Percentiles rank a stretch among this genome's conserved stretches.
Evolutionary conservation across 768 basidiomycete species (phyloP).

Genomic region (Leccinum uliginosum): DNA sequence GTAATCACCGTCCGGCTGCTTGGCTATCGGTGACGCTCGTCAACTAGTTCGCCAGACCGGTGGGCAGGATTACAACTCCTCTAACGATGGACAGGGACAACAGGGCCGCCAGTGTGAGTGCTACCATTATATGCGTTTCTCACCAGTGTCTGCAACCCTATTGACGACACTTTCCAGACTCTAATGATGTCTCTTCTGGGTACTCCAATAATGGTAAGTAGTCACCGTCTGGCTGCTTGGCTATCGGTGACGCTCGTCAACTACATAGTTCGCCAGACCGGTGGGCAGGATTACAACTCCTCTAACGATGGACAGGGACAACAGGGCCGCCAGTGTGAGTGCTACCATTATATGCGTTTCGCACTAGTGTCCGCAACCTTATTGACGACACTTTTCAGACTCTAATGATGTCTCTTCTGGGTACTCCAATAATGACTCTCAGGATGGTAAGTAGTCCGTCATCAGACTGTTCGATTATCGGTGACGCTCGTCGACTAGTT

Average conservation of each 20-base stretch:
- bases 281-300: constrained; percentile 37
- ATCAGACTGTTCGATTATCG: constrained; percentile 6
- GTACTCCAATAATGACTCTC: too few species aligned
- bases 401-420: neutral
- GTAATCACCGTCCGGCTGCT: neutral
- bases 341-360: neutral
- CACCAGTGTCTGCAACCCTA: neutral
- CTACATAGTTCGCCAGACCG: constrained; percentile 53
- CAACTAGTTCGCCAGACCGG: constrained; percentile 52
- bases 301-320: too few species aligned
- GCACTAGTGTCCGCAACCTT: constrained; percentile 3
- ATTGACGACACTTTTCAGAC: neutral
- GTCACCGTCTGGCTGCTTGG: constrained; percentile 2
- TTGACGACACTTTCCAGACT: neutral
- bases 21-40: constrained; percentile 5
- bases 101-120: constrained; percentile 11
- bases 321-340: constrained; percentile 20
- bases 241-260: constrained; percentile 6
- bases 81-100: constrained; percentile 38
- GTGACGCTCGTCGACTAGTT: constrained; percentile 28
- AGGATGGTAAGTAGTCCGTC: neutral
- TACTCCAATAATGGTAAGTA: neutral
- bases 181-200: neutral
- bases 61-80: constrained; percentile 58
- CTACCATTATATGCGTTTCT: neutral